Evolutionary conservation across 2,329 filamentous ascomycete genomes (phyloP).

Genomic region (Plenodomus lindquistii): DNA sequence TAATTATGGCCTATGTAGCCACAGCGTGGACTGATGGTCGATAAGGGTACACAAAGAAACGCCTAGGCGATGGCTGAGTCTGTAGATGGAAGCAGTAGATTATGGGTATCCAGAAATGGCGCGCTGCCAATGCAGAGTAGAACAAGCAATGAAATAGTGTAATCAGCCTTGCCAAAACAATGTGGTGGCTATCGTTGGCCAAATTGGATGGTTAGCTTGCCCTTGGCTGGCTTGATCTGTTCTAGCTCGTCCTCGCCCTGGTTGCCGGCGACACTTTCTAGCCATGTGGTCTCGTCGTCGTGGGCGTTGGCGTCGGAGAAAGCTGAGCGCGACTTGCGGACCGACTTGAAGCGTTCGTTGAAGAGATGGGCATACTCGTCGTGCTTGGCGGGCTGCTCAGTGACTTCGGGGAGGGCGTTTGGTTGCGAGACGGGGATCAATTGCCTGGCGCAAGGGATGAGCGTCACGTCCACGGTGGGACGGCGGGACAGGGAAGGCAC

Average conservation of each 20-base stretch:
- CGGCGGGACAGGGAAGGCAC: constrained; percentile 1
- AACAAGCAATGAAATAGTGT: constrained; percentile 31
- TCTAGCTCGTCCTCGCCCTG: constrained; percentile 23
- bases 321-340: constrained; percentile 25
- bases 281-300: constrained; percentile 43
- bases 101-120: constrained; percentile 35
- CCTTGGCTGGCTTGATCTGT: constrained; percentile 25
- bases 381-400: constrained; percentile 33
- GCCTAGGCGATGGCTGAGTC: not conserved
- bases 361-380: constrained; percentile 49
- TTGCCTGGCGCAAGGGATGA: constrained; percentile 47
- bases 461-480: constrained; percentile 1
- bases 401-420: constrained; percentile 43
- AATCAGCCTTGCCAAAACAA: constrained; percentile 11
- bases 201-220: constrained; percentile 45
- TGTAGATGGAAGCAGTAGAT: constrained; percentile 10
- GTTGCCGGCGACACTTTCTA: constrained; percentile 34
- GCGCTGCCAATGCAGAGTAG: constrained; percentile 13
- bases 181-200: constrained; percentile 27
- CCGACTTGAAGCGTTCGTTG: constrained; percentile 46
- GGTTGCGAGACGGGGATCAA: constrained; percentile 56
- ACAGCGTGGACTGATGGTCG: not conserved
- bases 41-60: constrained; percentile 7
- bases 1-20: not conserved
- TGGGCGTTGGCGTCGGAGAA: constrained; percentile 23